Evolutionary conservation across 331 rosid species (phyloP).

Genomic region (Acacia pycnantha): DNA sequence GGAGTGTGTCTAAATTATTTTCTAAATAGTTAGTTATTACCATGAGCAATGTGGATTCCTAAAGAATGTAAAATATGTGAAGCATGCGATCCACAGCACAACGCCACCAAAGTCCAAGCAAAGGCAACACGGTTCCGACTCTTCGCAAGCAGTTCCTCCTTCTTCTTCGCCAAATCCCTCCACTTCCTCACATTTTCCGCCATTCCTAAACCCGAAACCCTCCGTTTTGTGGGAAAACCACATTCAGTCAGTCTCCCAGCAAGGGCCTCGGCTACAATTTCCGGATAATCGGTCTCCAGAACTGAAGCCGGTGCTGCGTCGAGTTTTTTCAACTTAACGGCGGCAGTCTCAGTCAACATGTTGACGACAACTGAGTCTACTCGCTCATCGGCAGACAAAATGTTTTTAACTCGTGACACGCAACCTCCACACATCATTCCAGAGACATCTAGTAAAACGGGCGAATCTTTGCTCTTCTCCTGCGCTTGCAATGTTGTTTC

Average conservation of each 20-base stretch:
- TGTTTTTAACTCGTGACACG: constrained; percentile 82
- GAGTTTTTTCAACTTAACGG: constrained; percentile 52
- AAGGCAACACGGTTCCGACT: constrained; percentile 81
- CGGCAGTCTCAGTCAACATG: constrained; percentile 98
- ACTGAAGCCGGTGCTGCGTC: constrained; percentile 20
- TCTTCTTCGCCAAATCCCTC: constrained; percentile 86
- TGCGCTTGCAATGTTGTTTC: constrained; percentile 8
- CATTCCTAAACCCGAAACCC: constrained; percentile 74
- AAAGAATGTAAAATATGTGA: constrained; percentile 86
- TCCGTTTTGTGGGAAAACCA: constrained; percentile 75
- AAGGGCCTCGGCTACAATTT: constrained; percentile 63
- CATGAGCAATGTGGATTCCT: constrained; percentile 88
- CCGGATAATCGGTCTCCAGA: constrained; percentile 27
- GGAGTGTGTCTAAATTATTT: neutral
- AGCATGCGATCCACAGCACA: constrained; percentile 95
- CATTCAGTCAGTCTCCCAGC: constrained; percentile 77
- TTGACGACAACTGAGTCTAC: constrained; percentile 92
- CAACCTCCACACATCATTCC: constrained; percentile 99
- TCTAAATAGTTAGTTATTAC: constrained; percentile 35
- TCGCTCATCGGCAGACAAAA: constrained; percentile 71
- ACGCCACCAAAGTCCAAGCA: constrained; percentile 93
- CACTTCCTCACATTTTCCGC: constrained; percentile 88
- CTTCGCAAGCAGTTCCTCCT: constrained; percentile 61
- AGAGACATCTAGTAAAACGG: constrained; percentile 73
- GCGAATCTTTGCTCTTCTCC: constrained; percentile 38